Evolutionary conservation across 1,284 basidiomycete species (phyloP).

Genomic region (Rhodofomes roseus): DNA sequence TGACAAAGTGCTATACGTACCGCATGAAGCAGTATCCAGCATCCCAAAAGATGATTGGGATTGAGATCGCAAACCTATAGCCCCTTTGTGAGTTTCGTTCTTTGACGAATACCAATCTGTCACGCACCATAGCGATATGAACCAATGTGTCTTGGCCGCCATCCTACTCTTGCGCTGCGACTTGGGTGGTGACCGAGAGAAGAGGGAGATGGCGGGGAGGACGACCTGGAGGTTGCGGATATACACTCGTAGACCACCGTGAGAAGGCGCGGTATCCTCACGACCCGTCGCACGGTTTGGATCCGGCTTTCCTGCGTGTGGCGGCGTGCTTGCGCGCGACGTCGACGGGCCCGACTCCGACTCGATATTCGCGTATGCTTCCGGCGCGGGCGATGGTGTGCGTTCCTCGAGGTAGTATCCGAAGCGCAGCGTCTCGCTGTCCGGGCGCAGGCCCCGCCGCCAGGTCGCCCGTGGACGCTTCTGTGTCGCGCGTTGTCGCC

Average conservation of each 20-base stretch:
- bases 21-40: conserved; percentile 70
- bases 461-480: conserved; percentile 1
- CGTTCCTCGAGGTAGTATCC: conserved; percentile 1
- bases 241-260: neutral
- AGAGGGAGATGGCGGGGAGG: conserved; percentile 7
- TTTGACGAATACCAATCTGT: neutral
- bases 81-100: too few relatives aligned
- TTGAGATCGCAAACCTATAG: conserved; percentile 52
- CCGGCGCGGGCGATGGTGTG: neutral
- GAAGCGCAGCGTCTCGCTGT: neutral
- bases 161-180: conserved; percentile 8
- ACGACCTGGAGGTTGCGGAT: neutral
- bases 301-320: neutral
- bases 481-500: neutral
- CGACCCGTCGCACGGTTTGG: neutral
- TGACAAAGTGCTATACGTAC: conserved; percentile 29
- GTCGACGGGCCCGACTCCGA: neutral
- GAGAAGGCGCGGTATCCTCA: neutral
- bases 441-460: neutral
- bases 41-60: conserved; percentile 65
- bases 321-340: neutral
- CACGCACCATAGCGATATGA: conserved; percentile 28
- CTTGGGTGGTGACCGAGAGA: conserved; percentile 10
- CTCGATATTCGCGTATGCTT: neutral
- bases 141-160: conserved; percentile 22